Percentiles rank a stretch among this genome's conserved stretches.
These are phyloP conservation scores for Dryas integrifolia DNA, from an alignment of 331 rosid species.

Conservation along the genomic window DNA sequence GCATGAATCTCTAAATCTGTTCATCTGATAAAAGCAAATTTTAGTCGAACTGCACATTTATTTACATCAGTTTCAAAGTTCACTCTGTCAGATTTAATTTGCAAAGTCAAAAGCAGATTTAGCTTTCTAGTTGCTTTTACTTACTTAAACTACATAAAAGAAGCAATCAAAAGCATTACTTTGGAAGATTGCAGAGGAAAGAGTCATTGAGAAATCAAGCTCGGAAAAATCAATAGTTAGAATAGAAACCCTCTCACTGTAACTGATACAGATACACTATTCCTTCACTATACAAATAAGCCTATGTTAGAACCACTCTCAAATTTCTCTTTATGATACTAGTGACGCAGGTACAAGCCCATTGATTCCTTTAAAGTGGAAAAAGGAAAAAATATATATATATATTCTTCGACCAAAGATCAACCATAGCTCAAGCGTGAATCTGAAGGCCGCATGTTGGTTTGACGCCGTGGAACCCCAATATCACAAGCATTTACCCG, in stretches of 20 bases:
- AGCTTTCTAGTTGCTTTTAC: not conserved
- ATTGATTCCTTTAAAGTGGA: constrained; percentile 16
- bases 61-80: constrained; percentile 1
- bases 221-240: not conserved
- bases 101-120: not conserved
- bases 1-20: constrained; percentile 34
- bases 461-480: constrained; percentile 87
- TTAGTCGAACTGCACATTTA: constrained; percentile 3
- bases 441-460: constrained; percentile 50
- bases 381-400: constrained; percentile 6
- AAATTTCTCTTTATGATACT: constrained; percentile 31
- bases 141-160: not conserved
- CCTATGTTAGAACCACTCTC: constrained; percentile 65
- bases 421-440: constrained; percentile 63
- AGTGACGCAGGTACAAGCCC: constrained; percentile 23
- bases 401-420: constrained; percentile 21
- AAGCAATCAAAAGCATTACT: constrained; percentile 5
- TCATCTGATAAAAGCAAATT: constrained; percentile 23
- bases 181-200: not conserved
- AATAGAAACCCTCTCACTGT: constrained; percentile 11
- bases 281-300: constrained; percentile 62
- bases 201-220: not conserved
- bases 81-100: not conserved
- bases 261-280: constrained; percentile 33
- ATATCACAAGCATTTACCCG: constrained; percentile 95